A percentile compares a stretch with the other conserved stretches of the same genome.
phyloP scores from a whole-genome alignment of 2,329 filamentous ascomycete genomes.

The Phaeomoniella chlamydospora region DNA sequence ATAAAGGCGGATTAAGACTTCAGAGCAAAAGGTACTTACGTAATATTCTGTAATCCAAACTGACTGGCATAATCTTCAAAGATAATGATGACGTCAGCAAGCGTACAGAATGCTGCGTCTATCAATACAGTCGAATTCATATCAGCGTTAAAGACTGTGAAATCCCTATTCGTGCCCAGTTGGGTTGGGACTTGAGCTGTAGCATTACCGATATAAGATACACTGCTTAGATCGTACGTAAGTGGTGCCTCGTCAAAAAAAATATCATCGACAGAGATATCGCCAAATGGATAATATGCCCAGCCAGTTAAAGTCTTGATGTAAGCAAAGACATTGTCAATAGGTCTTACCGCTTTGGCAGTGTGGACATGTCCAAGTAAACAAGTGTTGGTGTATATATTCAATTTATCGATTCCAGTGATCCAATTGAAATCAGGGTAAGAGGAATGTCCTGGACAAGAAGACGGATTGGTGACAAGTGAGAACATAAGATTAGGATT shows the following conservation, averaged over 20 bases:
- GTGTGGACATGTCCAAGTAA: conserved; percentile 36
- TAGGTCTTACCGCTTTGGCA: conserved; percentile 27
- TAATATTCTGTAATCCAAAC: no score
- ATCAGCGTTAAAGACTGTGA: no score
- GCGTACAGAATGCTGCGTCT: no score
- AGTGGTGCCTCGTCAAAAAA: conserved; percentile 34
- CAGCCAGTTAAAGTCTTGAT: conserved; percentile 31
- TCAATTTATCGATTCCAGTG: conserved; percentile 24
- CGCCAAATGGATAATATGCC: conserved; percentile 19
- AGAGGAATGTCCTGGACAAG: conserved; percentile 27
- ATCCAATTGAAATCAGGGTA: conserved; percentile 29
- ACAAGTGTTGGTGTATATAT: conserved; percentile 29
- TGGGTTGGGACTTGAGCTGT: no score
- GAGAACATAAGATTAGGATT: conserved; percentile 32
- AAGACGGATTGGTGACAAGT: conserved; percentile 33
- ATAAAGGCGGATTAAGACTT: no score
- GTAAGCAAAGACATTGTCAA: conserved; percentile 26
- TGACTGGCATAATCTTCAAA: no score
- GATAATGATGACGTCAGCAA: no score
- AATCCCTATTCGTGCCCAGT: no score
- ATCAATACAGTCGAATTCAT: no score
- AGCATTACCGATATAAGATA: no score
- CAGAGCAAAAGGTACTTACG: no score
- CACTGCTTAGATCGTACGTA: background rate
- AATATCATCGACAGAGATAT: conserved; percentile 29